phyloP scores from a whole-genome alignment of 2,329 filamentous ascomycete genomes.

The Aspergillus persii region DNA sequence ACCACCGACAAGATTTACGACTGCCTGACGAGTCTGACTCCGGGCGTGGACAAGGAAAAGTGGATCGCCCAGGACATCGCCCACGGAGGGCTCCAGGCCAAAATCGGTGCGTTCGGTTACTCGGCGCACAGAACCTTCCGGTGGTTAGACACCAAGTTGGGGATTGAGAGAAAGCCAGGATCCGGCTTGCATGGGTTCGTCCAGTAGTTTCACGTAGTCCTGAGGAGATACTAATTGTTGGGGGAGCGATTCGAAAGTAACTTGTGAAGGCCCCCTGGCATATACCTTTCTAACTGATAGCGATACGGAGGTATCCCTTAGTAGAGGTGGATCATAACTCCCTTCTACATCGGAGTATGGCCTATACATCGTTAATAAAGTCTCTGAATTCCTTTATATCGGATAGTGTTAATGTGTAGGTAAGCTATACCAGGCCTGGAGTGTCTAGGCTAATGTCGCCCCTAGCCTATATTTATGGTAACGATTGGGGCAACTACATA shows the following conservation, averaged over 20 bases:
- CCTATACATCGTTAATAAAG: too few relatives aligned
- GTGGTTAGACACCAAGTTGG: slow-evolving; percentile 1
- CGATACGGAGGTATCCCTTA: too few relatives aligned
- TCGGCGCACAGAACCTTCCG: slow-evolving; percentile 6
- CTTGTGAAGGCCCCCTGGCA: too few relatives aligned
- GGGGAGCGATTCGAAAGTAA: neutral
- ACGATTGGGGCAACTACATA: too few relatives aligned
- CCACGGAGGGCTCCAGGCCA: slow-evolving; percentile 25
- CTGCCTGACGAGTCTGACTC: slow-evolving; percentile 7
- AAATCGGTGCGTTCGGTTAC: slow-evolving; percentile 21
- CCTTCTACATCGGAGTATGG: too few relatives aligned
- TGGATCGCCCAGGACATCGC: slow-evolving; percentile 20
- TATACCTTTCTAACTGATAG: too few relatives aligned
- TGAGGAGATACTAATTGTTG: neutral
- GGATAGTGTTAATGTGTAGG: too few relatives aligned
- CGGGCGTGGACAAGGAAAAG: slow-evolving; percentile 16
- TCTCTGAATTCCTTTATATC: too few relatives aligned
- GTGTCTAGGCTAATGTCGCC: too few relatives aligned
- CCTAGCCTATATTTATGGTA: too few relatives aligned
- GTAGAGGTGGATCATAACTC: too few relatives aligned
- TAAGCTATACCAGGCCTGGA: too few relatives aligned
- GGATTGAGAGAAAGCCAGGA: neutral
- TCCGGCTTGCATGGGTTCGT: neutral
- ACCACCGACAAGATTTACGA: slow-evolving; percentile 7
- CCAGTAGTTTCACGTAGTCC: neutral